phyloP scores from a whole-genome alignment of 768 basidiomycete genomes.

The Coprinellus micaceus region DNA sequence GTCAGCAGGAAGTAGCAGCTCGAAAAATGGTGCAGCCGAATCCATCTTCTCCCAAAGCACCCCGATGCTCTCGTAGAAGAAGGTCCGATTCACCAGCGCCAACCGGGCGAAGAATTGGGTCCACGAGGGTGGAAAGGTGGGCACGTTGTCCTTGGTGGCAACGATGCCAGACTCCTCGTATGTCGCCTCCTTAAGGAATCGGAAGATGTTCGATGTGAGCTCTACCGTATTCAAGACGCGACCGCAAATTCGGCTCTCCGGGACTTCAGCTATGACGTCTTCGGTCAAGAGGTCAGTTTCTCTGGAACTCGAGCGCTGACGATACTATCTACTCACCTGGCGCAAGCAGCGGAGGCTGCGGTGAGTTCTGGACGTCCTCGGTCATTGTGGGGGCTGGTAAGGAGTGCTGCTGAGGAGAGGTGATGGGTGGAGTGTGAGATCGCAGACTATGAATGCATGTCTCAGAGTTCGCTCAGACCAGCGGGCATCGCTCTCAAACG shows the following conservation, averaged over 20 bases:
- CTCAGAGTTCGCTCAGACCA: too few relatives aligned
- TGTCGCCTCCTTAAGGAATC: not conserved
- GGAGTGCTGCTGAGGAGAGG: too few relatives aligned
- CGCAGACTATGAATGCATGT: too few relatives aligned
- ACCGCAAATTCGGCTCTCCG: not conserved
- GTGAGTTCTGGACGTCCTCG: too few relatives aligned
- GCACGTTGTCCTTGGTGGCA: not conserved
- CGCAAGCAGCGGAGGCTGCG: too few relatives aligned
- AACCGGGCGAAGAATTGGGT: not conserved
- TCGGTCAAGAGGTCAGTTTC: not conserved
- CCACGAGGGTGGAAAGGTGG: not conserved
- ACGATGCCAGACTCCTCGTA: not conserved
- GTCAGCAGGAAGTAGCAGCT: not conserved
- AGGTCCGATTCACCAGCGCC: not conserved
- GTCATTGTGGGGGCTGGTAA: too few relatives aligned
- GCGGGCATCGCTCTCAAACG: too few relatives aligned
- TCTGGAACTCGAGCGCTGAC: not conserved
- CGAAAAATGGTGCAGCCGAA: not conserved
- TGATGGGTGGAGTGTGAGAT: too few relatives aligned
- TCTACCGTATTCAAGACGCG: not conserved
- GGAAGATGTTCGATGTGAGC: not conserved
- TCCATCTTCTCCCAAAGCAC: not conserved
- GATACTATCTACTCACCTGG: too few relatives aligned
- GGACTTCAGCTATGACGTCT: not conserved
- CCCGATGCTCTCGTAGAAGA: not conserved